Evolutionary conservation across 768 basidiomycete species (phyloP).

Genomic region (Trametes maxima): DNA sequence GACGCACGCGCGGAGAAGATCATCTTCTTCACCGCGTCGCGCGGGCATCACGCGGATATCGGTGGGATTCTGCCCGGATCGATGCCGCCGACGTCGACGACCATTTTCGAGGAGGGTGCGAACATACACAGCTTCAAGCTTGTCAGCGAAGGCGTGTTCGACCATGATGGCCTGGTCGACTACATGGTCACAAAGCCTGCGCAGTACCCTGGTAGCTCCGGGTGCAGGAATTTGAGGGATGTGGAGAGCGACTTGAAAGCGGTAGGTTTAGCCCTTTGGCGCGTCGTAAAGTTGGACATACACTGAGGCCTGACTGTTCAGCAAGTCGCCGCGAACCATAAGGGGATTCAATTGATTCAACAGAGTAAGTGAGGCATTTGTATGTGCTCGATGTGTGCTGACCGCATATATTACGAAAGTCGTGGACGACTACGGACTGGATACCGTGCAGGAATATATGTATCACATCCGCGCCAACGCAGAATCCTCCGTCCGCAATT

Average conservation of each 20-base stretch:
- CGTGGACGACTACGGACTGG: conserved; percentile 82
- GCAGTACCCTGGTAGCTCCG: conserved; percentile 82
- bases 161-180: conserved; percentile 70
- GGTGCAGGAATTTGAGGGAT: conserved; percentile 83
- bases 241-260: conserved; percentile 94
- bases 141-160: conserved; percentile 80
- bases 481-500: conserved; percentile 80
- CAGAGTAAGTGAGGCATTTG: conserved; percentile 50
- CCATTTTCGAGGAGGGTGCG: conserved; percentile 93
- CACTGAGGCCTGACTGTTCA: conserved; percentile 29
- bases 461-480: conserved; percentile 87
- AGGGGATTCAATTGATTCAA: conserved; percentile 85
- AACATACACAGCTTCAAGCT: conserved; percentile 91
- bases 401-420: conserved; percentile 45
- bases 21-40: conserved; percentile 91
- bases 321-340: conserved; percentile 96
- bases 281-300: not conserved
- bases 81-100: conserved; percentile 93
- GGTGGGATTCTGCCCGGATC: conserved; percentile 91
- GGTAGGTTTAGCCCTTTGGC: conserved; percentile 44
- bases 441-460: conserved; percentile 94
- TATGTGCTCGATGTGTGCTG: conserved; percentile 6
- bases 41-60: conserved; percentile 94
- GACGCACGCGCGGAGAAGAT: conserved; percentile 62
- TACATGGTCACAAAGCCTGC: conserved; percentile 84